These are phyloP conservation scores for Cystofilobasidium bisporidii DNA, from an alignment of 768 basidiomycete genomes.

Conservation along the genomic window DNA sequence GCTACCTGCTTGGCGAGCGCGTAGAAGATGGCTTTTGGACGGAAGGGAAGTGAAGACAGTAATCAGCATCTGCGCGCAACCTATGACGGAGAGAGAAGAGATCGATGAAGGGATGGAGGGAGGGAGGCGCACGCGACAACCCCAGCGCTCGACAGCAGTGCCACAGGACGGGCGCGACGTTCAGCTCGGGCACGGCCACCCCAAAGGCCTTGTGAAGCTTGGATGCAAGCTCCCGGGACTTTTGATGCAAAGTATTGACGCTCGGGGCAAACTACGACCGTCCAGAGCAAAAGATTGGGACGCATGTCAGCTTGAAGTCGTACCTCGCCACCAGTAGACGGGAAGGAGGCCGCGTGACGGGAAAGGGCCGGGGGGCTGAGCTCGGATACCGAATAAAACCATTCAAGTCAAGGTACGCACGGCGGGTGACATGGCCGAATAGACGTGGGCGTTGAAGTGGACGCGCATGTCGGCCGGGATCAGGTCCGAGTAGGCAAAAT, in stretches of 20 bases:
- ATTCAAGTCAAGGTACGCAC: too few species aligned
- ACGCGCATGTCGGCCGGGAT: slow-evolving; percentile 54
- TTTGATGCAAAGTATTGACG: slow-evolving; percentile 50
- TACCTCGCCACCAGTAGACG: too few species aligned
- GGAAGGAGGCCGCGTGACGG: neutral
- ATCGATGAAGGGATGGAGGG: too few species aligned
- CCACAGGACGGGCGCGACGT: slow-evolving; percentile 70
- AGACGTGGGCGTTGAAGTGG: slow-evolving; percentile 64
- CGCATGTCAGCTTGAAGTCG: too few species aligned
- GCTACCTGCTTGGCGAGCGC: slow-evolving; percentile 29
- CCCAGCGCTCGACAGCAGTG: slow-evolving; percentile 56
- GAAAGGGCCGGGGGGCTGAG: too few species aligned
- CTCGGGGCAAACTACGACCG: slow-evolving; percentile 55
- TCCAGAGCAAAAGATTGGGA: too few species aligned
- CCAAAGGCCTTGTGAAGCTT: slow-evolving; percentile 50
- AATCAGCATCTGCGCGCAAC: too few species aligned
- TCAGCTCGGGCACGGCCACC: slow-evolving; percentile 61
- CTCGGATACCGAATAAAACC: too few species aligned
- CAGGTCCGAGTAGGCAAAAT: slow-evolving; percentile 48
- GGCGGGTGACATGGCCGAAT: slow-evolving; percentile 58
- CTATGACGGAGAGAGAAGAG: too few species aligned
- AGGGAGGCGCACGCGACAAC: slow-evolving; percentile 54
- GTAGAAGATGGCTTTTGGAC: slow-evolving; percentile 32
- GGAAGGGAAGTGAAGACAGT: neutral
- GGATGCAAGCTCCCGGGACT: slow-evolving; percentile 56